A percentile compares a stretch with the other conserved stretches of the same genome.
Evolutionary conservation across 2,329 filamentous ascomycete genomes (phyloP).

Genomic region (Hymenoscyphus fraxineus): DNA sequence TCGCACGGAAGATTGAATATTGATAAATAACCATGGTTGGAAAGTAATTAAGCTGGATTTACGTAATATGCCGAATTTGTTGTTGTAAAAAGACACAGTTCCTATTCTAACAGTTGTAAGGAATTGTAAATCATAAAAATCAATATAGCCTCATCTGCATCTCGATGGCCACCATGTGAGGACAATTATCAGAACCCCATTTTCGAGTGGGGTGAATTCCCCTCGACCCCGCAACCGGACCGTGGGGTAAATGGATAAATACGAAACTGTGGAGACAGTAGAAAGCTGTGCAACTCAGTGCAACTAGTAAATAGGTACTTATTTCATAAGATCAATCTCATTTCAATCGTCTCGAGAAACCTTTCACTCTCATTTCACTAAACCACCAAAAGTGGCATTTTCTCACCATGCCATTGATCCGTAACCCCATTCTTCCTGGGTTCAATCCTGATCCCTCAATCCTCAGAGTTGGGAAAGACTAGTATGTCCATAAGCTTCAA

Average conservation of each 20-base stretch:
- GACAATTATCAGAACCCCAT: neutral
- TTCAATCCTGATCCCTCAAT: slow-evolving; percentile 54
- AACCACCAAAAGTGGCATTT: neutral
- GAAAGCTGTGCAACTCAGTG: neutral
- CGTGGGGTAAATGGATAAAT: neutral
- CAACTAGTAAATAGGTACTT: neutral
- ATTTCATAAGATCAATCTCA: neutral
- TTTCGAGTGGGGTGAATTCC: neutral
- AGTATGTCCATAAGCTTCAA: slow-evolving; percentile 21
- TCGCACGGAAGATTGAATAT: neutral
- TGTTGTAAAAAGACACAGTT: no score
- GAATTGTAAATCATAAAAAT: no score
- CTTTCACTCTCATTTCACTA: neutral
- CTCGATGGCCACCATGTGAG: neutral
- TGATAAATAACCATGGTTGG: neutral
- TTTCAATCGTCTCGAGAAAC: neutral
- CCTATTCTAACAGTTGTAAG: no score
- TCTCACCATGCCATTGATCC: slow-evolving; percentile 15
- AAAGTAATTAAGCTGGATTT: neutral
- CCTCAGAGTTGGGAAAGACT: slow-evolving; percentile 45
- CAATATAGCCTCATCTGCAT: no score
- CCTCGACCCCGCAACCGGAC: neutral
- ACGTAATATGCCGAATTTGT: no score
- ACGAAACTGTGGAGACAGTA: neutral
- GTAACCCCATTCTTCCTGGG: slow-evolving; percentile 43